A percentile compares a stretch with the other conserved stretches of the same genome.
phyloP scores from a whole-genome alignment of 805 yeast genomes.

The Metschnikowia cubensis region DNA sequence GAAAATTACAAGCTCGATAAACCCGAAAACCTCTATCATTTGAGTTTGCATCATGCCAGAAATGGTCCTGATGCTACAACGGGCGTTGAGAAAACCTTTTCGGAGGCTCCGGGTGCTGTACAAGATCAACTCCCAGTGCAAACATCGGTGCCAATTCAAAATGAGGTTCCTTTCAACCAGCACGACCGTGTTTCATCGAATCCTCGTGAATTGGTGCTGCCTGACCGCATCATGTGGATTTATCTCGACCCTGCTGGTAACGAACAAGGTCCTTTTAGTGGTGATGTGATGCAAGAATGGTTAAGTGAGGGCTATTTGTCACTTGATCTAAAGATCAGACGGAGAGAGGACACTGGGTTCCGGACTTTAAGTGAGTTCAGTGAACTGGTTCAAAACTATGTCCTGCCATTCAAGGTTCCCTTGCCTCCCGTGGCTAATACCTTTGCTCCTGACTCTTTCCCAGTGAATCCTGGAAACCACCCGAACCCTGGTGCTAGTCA shows the following conservation, averaged over 20 bases:
- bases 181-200: constrained; percentile 1
- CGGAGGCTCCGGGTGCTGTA: background rate
- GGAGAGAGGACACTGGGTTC: constrained; percentile 52
- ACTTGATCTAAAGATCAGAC: constrained; percentile 51
- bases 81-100: constrained; percentile 2
- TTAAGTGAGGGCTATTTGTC: constrained; percentile 55
- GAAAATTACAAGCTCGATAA: constrained; percentile 30
- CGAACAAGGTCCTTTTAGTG: constrained; percentile 80
- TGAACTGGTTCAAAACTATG: constrained; percentile 42
- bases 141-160: background rate
- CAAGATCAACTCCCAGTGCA: background rate
- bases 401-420: constrained; percentile 62
- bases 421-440: constrained; percentile 32
- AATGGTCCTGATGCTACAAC: constrained; percentile 1
- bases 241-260: constrained; percentile 67
- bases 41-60: constrained; percentile 24
- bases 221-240: constrained; percentile 53
- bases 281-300: constrained; percentile 78
- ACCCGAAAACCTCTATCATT: constrained; percentile 36
- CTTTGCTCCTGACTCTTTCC: background rate
- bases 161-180: background rate
- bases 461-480: background rate
- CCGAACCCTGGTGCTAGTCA: background rate
- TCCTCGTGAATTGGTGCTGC: constrained; percentile 11
- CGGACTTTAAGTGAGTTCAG: constrained; percentile 53